Evolutionary conservation across 2,329 filamentous ascomycete genomes (phyloP), one percentile per base, ranked within the genome.

Genomic region (Tolypocladium tundrense): DNA sequence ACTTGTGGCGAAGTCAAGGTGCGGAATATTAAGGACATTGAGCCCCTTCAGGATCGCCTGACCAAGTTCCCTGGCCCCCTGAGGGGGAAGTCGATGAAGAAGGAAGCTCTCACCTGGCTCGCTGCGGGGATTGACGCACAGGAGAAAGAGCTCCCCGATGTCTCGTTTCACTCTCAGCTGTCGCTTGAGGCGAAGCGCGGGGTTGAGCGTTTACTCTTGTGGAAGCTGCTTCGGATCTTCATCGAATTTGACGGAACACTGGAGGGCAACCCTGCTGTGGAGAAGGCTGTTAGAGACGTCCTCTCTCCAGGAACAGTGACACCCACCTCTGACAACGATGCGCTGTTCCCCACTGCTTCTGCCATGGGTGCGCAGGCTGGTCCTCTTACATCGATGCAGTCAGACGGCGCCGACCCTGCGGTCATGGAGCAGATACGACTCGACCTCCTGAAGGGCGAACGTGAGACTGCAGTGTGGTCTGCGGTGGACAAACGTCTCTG

Each of bases 401-500:
- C 85, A 8, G 91, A 96, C 60, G 79, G 85, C 5, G 79, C 88
- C 2, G 88, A 96, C 70, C 76, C 85, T 7, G 77, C 81, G 1
- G 83, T 86, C 5, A 76, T 96, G 43, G 85, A 91, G 60, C 80
- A 86, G 59, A 79, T 97, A 53, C 87, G 90, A 35, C 85, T 80
- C 52, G 79, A 85, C 65, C 80, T 99, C 5, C 78, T 96, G 10
- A 77, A 83, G 57, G 94, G 95, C 11, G 87, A 97, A 53, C 84
- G 91, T 27, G 91, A 97, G 67, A 90, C 92, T 64, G 94, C 94
- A 6, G 89, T 95, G 0, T 97, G 93, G 93, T 81, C 88, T 62
- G 92, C 94, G 5, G 93, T 91, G 39, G 94, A 99, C 70, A 91
- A 92, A 70, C 85, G 92, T 54, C 77, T 99, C 3, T 99, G 95